Percentiles rank a stretch among this genome's conserved stretches.
phyloP scores from a whole-genome alignment of 345 rosid genomes.

The Eucalyptus marginata region DNA sequence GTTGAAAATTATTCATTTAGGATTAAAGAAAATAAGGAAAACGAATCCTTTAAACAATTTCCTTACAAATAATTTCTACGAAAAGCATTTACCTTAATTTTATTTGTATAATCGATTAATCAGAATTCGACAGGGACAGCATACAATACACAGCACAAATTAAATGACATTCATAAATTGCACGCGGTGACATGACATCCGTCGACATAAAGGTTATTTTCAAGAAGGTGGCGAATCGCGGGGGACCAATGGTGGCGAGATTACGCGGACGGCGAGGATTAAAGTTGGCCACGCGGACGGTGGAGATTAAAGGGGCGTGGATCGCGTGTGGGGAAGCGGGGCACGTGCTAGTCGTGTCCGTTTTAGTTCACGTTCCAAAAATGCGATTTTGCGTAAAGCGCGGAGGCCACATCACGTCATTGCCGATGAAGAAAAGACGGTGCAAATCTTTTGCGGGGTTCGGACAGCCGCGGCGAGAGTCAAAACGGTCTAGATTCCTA shows the following conservation, averaged over 20 bases:
- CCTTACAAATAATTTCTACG: too few species aligned
- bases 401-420: background rate
- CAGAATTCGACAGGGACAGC: background rate
- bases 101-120: background rate
- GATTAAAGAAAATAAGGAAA: too few species aligned
- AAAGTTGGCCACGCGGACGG: background rate
- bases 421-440: background rate
- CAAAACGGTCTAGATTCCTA: background rate
- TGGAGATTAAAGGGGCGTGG: background rate
- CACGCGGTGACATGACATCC: background rate
- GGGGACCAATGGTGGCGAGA: background rate
- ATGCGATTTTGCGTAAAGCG: background rate
- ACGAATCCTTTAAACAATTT: too few species aligned
- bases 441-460: background rate
- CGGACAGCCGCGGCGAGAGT: background rate
- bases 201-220: background rate
- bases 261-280: background rate
- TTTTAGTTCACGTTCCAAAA: background rate
- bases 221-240: background rate
- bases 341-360: background rate
- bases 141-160: too few species aligned
- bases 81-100: too few species aligned
- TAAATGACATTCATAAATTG: too few species aligned
- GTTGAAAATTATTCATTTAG: too few species aligned
- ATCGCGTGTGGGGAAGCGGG: fast-evolving